These are phyloP conservation scores for Chlorella sp. DNA, from an alignment of 139 green algal genomes.

Conservation along the genomic window DNA sequence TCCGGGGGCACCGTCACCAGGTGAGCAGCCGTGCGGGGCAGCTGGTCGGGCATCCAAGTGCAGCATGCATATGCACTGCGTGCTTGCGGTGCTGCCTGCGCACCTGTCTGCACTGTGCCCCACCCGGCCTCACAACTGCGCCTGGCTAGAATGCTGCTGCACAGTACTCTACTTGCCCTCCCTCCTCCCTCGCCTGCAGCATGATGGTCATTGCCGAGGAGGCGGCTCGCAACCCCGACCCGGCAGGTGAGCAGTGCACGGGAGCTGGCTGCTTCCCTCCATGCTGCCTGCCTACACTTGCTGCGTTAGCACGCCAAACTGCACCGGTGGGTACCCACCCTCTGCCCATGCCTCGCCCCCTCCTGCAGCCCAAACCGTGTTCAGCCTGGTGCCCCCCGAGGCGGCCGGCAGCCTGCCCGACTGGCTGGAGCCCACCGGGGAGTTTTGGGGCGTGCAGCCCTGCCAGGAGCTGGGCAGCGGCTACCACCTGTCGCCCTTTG, in stretches of 20 bases:
- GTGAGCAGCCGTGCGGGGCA: background rate
- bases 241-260: background rate
- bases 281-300: background rate
- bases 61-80: too few relatives aligned
- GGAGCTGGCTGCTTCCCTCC: background rate
- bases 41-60: background rate
- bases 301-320: too few relatives aligned
- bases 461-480: background rate
- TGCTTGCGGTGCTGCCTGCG: too few relatives aligned
- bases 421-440: background rate
- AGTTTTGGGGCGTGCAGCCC: conserved; percentile 37
- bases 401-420: conserved; percentile 10
- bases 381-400: conserved; percentile 25
- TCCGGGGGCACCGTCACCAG: conserved; percentile 71
- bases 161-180: too few relatives aligned
- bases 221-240: too few relatives aligned
- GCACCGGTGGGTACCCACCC: too few relatives aligned
- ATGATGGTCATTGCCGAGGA: too few relatives aligned
- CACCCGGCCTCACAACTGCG: too few relatives aligned
- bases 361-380: conserved; percentile 23
- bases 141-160: too few relatives aligned
- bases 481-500: conserved; percentile 35
- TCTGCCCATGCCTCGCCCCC: background rate
- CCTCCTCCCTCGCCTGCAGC: too few relatives aligned
- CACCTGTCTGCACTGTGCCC: too few relatives aligned